phyloP scores from a whole-genome alignment of 1,284 basidiomycete genomes.

The Paramarasmius palmivorus region DNA sequence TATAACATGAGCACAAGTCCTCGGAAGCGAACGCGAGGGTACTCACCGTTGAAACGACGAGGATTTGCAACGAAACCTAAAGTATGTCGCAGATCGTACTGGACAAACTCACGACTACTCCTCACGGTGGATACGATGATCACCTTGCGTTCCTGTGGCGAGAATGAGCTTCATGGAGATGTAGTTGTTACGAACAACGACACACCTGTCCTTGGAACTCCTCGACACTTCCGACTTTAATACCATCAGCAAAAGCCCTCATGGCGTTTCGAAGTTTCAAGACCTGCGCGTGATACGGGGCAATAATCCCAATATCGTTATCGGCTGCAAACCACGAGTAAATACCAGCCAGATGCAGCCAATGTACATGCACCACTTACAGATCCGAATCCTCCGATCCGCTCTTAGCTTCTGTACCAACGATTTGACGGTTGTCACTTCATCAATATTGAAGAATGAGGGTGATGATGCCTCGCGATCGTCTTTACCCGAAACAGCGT shows the following conservation, averaged over 20 bases:
- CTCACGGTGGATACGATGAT: constrained; percentile 70
- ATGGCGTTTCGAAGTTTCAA: constrained; percentile 16
- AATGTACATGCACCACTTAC: constrained; percentile 12
- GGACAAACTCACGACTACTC: constrained; percentile 56
- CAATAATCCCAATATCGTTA: constrained; percentile 41
- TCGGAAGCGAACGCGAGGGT: background rate
- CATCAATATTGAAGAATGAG: constrained; percentile 66
- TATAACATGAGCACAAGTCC: background rate
- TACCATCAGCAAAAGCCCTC: constrained; percentile 21
- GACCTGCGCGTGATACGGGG: constrained; percentile 46
- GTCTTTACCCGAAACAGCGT: constrained; percentile 59
- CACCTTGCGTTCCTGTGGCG: constrained; percentile 54
- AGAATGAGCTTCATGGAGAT: background rate
- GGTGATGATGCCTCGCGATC: constrained; percentile 60
- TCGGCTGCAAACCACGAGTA: constrained; percentile 10
- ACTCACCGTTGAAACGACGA: constrained; percentile 63
- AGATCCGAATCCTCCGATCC: constrained; percentile 26
- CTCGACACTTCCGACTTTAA: constrained; percentile 47
- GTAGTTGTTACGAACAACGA: constrained; percentile 4
- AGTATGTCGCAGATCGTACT: constrained; percentile 55
- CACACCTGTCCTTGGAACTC: constrained; percentile 49
- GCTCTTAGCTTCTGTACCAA: constrained; percentile 23
- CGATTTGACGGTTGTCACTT: constrained; percentile 54
- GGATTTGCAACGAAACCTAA: constrained; percentile 66
- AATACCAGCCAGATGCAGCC: background rate